A percentile compares a stretch with the other conserved stretches of the same genome.
These are phyloP conservation scores for Citeromyces nyonsensis DNA, from an alignment of 805 yeast species.

Conservation along the genomic window DNA sequence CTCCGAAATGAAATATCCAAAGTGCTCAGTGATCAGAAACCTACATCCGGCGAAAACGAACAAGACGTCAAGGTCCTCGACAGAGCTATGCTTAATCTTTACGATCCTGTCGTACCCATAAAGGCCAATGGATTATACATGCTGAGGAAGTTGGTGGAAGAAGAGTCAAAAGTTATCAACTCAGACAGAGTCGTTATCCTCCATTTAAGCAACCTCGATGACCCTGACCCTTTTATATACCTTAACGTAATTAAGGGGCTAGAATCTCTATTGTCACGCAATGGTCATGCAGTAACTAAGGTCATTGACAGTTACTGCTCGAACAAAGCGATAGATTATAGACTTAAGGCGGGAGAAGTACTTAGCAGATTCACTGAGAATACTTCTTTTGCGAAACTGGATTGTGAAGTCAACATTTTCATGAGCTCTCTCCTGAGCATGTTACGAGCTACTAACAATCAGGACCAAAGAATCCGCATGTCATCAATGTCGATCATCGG, in stretches of 20 bases:
- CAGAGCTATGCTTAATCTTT: slow-evolving; percentile 50
- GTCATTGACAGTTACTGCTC: slow-evolving; percentile 21
- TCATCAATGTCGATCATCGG: slow-evolving; percentile 86
- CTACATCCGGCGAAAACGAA: slow-evolving; percentile 9
- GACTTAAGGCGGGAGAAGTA: slow-evolving; percentile 77
- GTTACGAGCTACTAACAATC: slow-evolving; percentile 5
- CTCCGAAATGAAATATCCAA: slow-evolving; percentile 15
- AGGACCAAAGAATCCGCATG: slow-evolving; percentile 57
- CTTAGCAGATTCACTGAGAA: slow-evolving; percentile 35
- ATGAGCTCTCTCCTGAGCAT: slow-evolving; percentile 23
- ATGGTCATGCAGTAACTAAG: slow-evolving; percentile 19
- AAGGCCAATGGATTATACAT: slow-evolving; percentile 73
- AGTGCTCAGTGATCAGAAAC: slow-evolving; percentile 13
- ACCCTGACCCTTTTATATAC: slow-evolving; percentile 78
- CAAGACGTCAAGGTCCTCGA: slow-evolving; percentile 25
- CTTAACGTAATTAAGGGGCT: slow-evolving; percentile 74
- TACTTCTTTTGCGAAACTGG: slow-evolving; percentile 27
- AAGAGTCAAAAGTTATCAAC: slow-evolving; percentile 32
- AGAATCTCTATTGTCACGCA: slow-evolving; percentile 35
- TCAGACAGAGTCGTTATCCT: slow-evolving; percentile 40
- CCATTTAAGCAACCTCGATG: slow-evolving; percentile 50
- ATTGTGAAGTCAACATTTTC: slow-evolving; percentile 14
- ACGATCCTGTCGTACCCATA: slow-evolving; percentile 71
- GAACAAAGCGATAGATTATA: slow-evolving; percentile 33
- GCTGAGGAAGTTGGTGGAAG: slow-evolving; percentile 36